Percentiles rank a stretch among this genome's conserved stretches.
These are phyloP conservation scores for Hevea brasiliensis DNA, from an alignment of 345 rosid genomes.

Conservation along the genomic window DNA sequence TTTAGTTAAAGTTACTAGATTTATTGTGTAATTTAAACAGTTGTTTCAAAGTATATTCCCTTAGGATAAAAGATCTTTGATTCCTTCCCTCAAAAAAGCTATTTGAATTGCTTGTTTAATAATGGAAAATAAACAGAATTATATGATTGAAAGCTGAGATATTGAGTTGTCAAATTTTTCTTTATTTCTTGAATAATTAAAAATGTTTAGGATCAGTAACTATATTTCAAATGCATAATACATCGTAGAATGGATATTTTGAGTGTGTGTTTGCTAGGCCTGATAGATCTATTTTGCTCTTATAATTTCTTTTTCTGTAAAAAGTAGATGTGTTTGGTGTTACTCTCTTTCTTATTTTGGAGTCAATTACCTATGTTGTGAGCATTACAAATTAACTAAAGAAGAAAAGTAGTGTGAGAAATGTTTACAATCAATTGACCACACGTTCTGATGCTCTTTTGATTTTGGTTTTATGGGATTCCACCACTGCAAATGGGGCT, in stretches of 20 bases:
- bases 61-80: background rate
- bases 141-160: background rate
- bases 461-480: conserved; percentile 56
- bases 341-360: background rate
- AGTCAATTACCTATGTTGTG: background rate
- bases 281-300: conserved; percentile 14
- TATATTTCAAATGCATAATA: background rate
- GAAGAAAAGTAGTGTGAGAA: background rate
- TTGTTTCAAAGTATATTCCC: background rate
- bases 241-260: too few relatives aligned
- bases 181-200: background rate
- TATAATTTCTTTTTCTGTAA: too few relatives aligned
- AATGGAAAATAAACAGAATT: background rate
- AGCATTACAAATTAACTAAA: background rate
- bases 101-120: background rate
- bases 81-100: too few relatives aligned
- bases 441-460: too few relatives aligned
- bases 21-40: background rate
- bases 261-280: conserved; percentile 16
- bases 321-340: background rate
- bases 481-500: conserved; percentile 99
- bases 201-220: too few relatives aligned
- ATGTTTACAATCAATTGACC: too few relatives aligned
- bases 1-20: background rate
- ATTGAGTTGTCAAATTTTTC: background rate